Percentiles rank a stretch among this genome's conserved stretches.
Evolutionary conservation across 2,329 filamentous ascomycete genomes (phyloP).

Genomic region (Aureobasidium melanogenum): DNA sequence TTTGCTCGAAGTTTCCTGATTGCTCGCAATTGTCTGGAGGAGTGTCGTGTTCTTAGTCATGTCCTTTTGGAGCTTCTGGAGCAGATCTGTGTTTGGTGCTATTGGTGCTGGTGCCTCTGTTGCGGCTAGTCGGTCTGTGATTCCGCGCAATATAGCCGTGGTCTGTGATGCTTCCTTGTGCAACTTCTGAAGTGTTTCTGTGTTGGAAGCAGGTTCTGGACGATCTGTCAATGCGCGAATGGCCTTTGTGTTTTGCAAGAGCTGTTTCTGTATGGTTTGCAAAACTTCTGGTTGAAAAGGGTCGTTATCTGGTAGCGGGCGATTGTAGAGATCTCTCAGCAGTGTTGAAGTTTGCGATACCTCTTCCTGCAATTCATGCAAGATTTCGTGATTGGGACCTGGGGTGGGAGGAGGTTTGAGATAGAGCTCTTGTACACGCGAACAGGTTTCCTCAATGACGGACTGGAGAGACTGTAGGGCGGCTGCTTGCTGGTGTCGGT

Average conservation of each 20-base stretch:
- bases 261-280: neutral
- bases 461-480: slow-evolving; percentile 1
- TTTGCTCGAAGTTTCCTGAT: neutral
- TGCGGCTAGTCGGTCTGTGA: neutral
- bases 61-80: neutral
- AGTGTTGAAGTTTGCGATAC: neutral
- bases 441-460: neutral
- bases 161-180: slow-evolving; percentile 2
- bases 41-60: neutral
- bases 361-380: neutral
- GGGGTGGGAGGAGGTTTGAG: slow-evolving; percentile 2
- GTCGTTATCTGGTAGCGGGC: neutral
- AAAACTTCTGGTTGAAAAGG: neutral
- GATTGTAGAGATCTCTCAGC: neutral
- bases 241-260: neutral
- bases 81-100: neutral
- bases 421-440: slow-evolving; percentile 1
- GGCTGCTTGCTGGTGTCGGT: slow-evolving; percentile 9
- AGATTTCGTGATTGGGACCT: slow-evolving; percentile 2
- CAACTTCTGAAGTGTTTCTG: neutral
- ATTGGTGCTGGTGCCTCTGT: neutral
- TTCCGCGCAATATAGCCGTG: neutral
- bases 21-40: neutral
- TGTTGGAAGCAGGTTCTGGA: neutral
- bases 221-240: neutral